Evolutionary conservation across 1,284 basidiomycete species (phyloP), one percentile per base, ranked within the genome.

Genomic region (Singerocomus rubriflavus): DNA sequence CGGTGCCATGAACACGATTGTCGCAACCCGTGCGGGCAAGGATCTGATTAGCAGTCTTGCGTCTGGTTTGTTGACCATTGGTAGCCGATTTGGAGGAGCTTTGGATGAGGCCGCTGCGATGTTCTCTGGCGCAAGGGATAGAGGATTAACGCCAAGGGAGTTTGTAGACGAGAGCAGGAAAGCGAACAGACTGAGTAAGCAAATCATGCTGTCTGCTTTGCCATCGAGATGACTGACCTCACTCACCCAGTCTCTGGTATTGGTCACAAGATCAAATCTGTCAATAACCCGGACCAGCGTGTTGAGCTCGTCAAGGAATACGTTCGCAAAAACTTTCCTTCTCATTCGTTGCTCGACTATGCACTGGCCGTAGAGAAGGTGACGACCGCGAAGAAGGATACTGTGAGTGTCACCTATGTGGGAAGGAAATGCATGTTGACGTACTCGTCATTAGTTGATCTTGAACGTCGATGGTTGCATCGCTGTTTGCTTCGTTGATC

Each of bases 201-300:
- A 16, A 26, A 37, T 43, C 26, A 41, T 11, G 3, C 25, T 31
- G 9, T 41, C 30, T 32, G 7, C 5, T 38, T 35, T 2, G 4
- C n/a, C 4, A n/a, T 27, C n/a, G 12, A 12, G 9, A 43, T 27
- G 41, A 16, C 39, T 38, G 34, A 47, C 29, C 11, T 12, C 51
- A 44, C 37, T 38, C 14, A 27, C 17, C 13, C 54, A 89, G 86
- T 98, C 77, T 92, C 90, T 59, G 96, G 96, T 80, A 99, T 99
- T 63, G 96, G 96, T 51, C 96, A 99, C 86, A 98, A 98, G 84
- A 98, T 99, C 81, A 99, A 99, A 87, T 93, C 90, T 61, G 91
- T 94, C 66, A 95, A 93, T 76, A 97, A 97, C 84, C 94, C 93
- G 52, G 93, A 96, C 79, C 77, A 93, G 46, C 93, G 96, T 71